These are phyloP conservation scores for Rhizopogon salebrosus DNA, from an alignment of 768 basidiomycete genomes.

Conservation along the genomic window DNA sequence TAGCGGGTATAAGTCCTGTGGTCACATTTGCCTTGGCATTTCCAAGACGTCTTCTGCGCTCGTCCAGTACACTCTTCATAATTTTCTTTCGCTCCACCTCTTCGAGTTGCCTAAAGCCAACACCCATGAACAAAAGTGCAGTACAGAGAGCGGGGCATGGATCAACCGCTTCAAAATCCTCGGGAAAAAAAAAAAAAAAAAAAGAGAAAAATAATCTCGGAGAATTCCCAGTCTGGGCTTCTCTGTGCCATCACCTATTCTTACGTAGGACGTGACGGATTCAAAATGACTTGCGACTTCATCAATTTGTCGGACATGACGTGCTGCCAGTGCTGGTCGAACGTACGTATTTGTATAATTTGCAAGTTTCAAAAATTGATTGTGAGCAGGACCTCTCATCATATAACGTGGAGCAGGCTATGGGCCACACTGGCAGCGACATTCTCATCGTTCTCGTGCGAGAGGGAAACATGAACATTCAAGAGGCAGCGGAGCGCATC, in stretches of 20 bases:
- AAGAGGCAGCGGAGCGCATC: slow-evolving; percentile 53
- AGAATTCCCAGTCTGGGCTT: slow-evolving; percentile 54
- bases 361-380: background rate
- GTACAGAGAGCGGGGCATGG: slow-evolving; percentile 55
- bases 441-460: slow-evolving; percentile 64
- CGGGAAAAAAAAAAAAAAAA: too few relatives aligned
- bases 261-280: slow-evolving; percentile 53
- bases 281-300: slow-evolving; percentile 60
- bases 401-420: slow-evolving; percentile 67
- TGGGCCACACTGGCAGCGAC: slow-evolving; percentile 61
- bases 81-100: slow-evolving; percentile 43
- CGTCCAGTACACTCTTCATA: slow-evolving; percentile 48
- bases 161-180: slow-evolving; percentile 55
- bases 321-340: slow-evolving; percentile 69
- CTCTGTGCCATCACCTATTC: slow-evolving; percentile 57
- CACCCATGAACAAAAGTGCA: slow-evolving; percentile 50
- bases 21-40: background rate
- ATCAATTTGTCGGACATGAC: slow-evolving; percentile 62
- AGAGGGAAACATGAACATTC: slow-evolving; percentile 46
- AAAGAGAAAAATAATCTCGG: slow-evolving; percentile 49
- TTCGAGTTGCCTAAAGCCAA: slow-evolving; percentile 45
- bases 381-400: slow-evolving; percentile 56
- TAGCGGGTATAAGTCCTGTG: background rate
- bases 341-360: slow-evolving; percentile 37
- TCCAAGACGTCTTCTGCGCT: slow-evolving; percentile 5